These are phyloP conservation scores for Mortierella alpina DNA, from an alignment of 192 early-diverging fungal genomes.

Conservation along the genomic window DNA sequence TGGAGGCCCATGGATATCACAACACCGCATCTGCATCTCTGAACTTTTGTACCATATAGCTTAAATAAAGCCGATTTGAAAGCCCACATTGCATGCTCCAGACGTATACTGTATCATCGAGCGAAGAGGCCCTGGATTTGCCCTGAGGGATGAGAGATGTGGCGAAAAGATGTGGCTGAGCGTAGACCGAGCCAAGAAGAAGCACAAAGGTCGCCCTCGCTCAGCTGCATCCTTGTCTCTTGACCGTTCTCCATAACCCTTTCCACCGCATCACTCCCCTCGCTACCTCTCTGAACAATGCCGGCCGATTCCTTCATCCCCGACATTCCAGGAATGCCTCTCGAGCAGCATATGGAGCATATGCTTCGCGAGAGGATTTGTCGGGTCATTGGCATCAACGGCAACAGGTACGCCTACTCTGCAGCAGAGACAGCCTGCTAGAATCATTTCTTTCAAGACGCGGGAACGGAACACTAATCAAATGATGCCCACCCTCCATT, in stretches of 20 bases:
- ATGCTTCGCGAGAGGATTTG: conserved; percentile 40
- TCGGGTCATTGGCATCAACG: conserved; percentile 27
- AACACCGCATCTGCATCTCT: conserved; percentile 30
- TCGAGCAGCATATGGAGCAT: conserved; percentile 23
- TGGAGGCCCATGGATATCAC: conserved; percentile 14
- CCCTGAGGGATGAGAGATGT: too few relatives aligned
- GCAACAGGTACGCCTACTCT: conserved; percentile 21
- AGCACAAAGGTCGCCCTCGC: too few relatives aligned
- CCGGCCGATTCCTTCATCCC: conserved; percentile 52
- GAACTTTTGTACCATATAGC: conserved; percentile 25
- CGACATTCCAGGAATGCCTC: conserved; percentile 37
- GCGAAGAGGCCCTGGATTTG: too few relatives aligned
- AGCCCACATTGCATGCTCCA: too few relatives aligned
- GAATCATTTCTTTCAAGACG: neutral
- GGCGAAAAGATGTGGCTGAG: too few relatives aligned
- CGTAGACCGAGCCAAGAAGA: too few relatives aligned
- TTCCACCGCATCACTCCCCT: neutral
- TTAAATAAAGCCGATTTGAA: neutral
- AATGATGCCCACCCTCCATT: neutral
- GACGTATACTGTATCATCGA: too few relatives aligned
- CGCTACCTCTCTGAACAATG: conserved; percentile 7
- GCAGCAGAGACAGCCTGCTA: neutral
- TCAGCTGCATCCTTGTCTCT: too few relatives aligned
- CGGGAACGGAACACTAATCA: neutral
- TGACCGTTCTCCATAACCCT: too few relatives aligned